Percentiles rank a stretch among this genome's conserved stretches.
These are phyloP conservation scores for Fusarium duplospermum DNA, from an alignment of 2,329 filamentous ascomycete species.

Conservation along the genomic window DNA sequence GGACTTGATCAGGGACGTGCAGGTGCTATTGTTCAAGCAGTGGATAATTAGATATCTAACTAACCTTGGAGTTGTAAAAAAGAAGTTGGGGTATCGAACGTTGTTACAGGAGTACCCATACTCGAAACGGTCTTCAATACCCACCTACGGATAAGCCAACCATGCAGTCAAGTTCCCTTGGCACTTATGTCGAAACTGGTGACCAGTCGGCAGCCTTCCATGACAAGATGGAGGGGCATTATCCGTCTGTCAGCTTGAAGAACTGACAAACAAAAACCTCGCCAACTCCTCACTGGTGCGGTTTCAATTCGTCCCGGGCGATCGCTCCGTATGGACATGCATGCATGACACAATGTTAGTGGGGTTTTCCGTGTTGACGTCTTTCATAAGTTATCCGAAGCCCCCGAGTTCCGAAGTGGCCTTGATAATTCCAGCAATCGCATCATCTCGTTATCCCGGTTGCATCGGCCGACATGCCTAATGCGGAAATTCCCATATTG, in stretches of 20 bases:
- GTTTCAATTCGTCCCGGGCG: background rate
- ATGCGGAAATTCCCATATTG: background rate
- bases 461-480: background rate
- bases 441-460: background rate
- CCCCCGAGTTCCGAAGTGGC: background rate
- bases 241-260: background rate
- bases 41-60: background rate
- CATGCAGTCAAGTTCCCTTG: background rate
- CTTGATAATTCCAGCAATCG: background rate
- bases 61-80: background rate
- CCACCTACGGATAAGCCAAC: background rate
- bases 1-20: constrained; percentile 38
- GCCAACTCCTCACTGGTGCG: background rate
- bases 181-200: background rate
- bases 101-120: background rate
- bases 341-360: background rate
- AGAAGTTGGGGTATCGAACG: background rate
- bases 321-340: background rate
- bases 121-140: background rate
- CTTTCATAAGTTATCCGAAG: background rate
- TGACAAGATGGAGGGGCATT: background rate
- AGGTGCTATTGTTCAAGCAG: constrained; percentile 30
- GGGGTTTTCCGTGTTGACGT: background rate
- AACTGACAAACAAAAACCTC: background rate
- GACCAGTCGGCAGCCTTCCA: background rate